Base-by-base conservation (phyloP, 2,329 filamentous ascomycete genomes). In the Endothia cerciana region DNA sequence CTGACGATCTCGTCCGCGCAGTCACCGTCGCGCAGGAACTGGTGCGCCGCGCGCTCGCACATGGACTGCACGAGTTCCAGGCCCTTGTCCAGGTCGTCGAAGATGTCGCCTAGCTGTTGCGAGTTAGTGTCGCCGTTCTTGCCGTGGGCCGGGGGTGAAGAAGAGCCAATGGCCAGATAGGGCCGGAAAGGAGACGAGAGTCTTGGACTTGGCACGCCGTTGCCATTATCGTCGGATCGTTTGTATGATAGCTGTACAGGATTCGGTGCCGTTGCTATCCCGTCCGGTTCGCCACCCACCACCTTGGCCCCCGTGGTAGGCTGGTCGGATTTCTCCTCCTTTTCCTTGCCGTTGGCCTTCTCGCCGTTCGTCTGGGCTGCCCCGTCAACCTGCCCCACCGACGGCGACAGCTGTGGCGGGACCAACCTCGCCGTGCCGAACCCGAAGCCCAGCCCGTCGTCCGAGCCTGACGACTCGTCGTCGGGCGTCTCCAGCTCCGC, bases 41-140 rank as follows among this genome's bases (percentile, higher is more conserved):
- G 92, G 74, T 97, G 93, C 0, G 94, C 94, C 2, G 91, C 94
- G 63, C 89, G 89, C 78, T 97, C 94, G 75, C 92, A 96, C 72
- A 93, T 86, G 64, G 85, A 85, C 75, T 97, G 93, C 5, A 92
- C 91, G 69, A 87, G 86, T 74, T 97, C 93, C 33, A 97, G 81
- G 0, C 87, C 86, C 74, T 90, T 91, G 74, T 97, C 93, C 1
- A 93, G 83, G 55, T 87, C 83, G 70, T 96, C 92, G 73, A 90
- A 93, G 0, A 87, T 81, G 68, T 87, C 86, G 0, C 71, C 68
- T 53, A 59, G 70, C 63, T 74, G 73, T 53, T 74, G 72, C 41
- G 74, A 73, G 36, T 74, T 73, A 59, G 70, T 49, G 49, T 72
- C 71, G 17, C 55, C 55, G 10, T 58, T 58, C 55, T 72, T 60